Evolutionary conservation across 192 early-diverging fungal genomes (phyloP), one percentile per base, ranked within the genome.

Genomic region (Podila minutissima): DNA sequence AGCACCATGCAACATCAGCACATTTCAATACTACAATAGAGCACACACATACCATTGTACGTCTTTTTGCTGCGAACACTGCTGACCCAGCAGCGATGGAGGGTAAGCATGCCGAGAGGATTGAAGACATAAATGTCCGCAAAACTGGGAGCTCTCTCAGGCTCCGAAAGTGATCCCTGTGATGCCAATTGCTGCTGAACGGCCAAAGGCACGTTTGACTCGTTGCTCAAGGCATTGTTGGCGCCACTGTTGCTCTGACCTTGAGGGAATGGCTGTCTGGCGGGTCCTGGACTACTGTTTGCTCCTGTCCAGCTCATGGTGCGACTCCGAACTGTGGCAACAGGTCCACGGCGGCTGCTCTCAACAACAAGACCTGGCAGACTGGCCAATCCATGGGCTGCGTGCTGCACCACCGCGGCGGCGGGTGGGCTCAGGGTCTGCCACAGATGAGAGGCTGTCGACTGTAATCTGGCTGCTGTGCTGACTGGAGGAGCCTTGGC

Each of bases 71-170:
- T 79, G 5, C 83, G 67, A 20, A 71, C 82, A 57, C 83, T 85
- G 55, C 75, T 82, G 28, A 88, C 77, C 85, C 89, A 87, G 61
- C 82, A 82, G 15, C 89, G 78, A 60, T 90, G 89, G 1, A 90
- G 74, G 22, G 89, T 90, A 19, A 90, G 74, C 24, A 88, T 85
- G 46, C 89, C 89, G 8, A 74, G 32, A 3, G 89, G 89, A 64
- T 90, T 88, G 49, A 90, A 87, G 5, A 86, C 87, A 28, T 87
- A 88, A 12, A 90, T 62, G 28, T 90, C 87, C 32, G 77, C 71
- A 69, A 69, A 81, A 55, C 77, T 88, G 69, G 70, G 87, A 68
- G 37, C 86, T 73, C 66, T 82, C 60, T 71, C 72, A 55, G 70
- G 81, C 26, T 72, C 72, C 0, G 68, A 48, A 15, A 75, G 41